Evolutionary conservation across 2,329 filamentous ascomycete species (phyloP), one percentile per base, ranked within the genome.

Genomic region (Clonostachys rosea): DNA sequence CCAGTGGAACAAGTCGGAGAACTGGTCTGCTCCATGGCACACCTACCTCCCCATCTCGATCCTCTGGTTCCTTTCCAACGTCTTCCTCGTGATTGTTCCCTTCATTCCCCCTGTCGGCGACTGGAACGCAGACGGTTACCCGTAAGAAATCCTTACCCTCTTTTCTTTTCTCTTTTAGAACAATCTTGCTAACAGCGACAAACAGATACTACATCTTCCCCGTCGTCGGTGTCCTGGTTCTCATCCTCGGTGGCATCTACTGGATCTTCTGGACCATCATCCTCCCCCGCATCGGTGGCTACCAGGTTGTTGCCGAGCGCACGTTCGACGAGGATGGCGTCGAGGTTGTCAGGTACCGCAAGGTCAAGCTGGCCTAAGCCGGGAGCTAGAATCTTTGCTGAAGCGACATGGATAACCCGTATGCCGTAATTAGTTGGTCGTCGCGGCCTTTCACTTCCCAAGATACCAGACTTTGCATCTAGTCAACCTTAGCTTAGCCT

Each of bases 21-120:
- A 73, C 45, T 81, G 78, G 78, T 58, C 65, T 1, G 78, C 73
- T 0, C 74, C 75, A 0, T 80, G 74, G 73, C 71, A 74, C 49
- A 75, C 75, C 0, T 71, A 64, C 46, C 60, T 77, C 14, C 74
- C 74, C 0, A 63, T 79, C 5, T 67, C 67, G 1, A 44, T 79
- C 2, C 48, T 79, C 17, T 81, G 74, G 53, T 56, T 79, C 2
- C 57, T 78, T 5, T 64, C 69, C 52, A 81, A 80, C 52, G 56
- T 75, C 24, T 79, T 79, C 50, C 66, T 81, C 9, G 71, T 71
- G 3, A 36, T 79, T 1, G 75, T 78, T 1, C 78, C 78, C 0
- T 80, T 82, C 47, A 71, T 82, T 41, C 77, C 78, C 2, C 78
- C 77, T 0, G 66, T 67, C 34, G 70, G 67, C 2, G 68, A 64